Evolutionary conservation across 2,329 filamentous ascomycete species (phyloP), one percentile per base, ranked within the genome.

Genomic region (Pseudogymnoascus sp.): DNA sequence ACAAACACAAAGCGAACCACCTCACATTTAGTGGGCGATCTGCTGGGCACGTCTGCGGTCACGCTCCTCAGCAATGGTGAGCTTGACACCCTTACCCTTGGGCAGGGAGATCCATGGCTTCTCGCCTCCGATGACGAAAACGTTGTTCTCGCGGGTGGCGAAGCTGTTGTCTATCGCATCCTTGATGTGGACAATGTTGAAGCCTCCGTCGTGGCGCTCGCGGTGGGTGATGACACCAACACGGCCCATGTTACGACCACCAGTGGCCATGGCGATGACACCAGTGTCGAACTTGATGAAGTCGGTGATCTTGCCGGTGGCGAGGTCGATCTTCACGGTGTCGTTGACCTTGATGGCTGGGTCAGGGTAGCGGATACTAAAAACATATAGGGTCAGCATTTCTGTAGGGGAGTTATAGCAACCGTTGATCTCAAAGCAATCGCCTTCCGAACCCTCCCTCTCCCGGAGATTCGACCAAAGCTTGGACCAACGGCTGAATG

Each of bases 401-500:
- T 72, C 63, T 69, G 56, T 62, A 61, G 67, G 64, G 62, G 59
- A 62, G 64, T 67, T 67, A 71, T 71, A 71, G 66, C 68, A 73
- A 72, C 71, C 72, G 71, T 71, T 71, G 71, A 70, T 73, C 69
- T 68, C 70, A 70, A 60, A 60, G 31, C 28, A 21, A 38, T 60
- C 59, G 59, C 59, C 59, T 62, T 53, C 40, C 23, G 40, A 62
- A 46, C 28, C 60, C 36, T 61, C 25, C 21, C 34, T 62, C 65
- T 65, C 49, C 16, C 11, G 36, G 34, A 60, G 59, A 60, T 78
- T 84, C 80, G 80, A 82, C 92, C 92, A 96, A 95, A 96, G 85
- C 90, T 95, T 96, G 91, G 91, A 93, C 91, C 93, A 97, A 97
- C 93, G 93, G 88, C 93, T 97, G 93, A 97, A 93, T 95, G 93